phyloP scores from a whole-genome alignment of 805 yeast genomes.

The Saturnispora besseyi region DNA sequence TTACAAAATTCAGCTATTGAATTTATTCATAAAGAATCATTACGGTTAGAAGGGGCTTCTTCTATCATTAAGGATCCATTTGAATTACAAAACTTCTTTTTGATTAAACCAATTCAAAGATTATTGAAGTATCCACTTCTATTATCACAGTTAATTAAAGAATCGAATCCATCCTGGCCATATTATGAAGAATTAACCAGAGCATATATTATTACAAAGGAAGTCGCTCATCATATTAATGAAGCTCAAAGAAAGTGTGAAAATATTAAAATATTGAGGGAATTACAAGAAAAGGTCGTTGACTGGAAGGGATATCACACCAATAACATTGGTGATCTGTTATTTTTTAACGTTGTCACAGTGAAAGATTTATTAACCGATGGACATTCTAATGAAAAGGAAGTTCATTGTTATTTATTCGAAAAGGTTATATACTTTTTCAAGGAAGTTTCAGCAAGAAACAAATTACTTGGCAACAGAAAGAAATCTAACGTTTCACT shows the following conservation, averaged over 20 bases:
- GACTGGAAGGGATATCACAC: slow-evolving; percentile 91
- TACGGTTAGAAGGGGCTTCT: slow-evolving; percentile 46
- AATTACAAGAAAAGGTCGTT: slow-evolving; percentile 61
- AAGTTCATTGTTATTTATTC: slow-evolving; percentile 82
- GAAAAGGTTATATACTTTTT: slow-evolving; percentile 58
- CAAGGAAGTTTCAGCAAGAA: slow-evolving; percentile 47
- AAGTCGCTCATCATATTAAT: slow-evolving; percentile 79
- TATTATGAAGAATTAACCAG: slow-evolving; percentile 56
- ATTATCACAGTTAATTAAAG: slow-evolving; percentile 63
- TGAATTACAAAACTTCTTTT: slow-evolving; percentile 80
- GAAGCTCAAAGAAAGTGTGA: slow-evolving; percentile 92
- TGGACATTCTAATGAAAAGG: slow-evolving; percentile 63
- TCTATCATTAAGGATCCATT: slow-evolving; percentile 70
- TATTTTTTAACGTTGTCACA: slow-evolving; percentile 63
- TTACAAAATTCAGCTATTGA: slow-evolving; percentile 85
- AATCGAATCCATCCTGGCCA: slow-evolving; percentile 44
- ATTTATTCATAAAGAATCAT: slow-evolving; percentile 55
- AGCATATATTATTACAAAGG: slow-evolving; percentile 69
- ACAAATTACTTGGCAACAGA: slow-evolving; percentile 34
- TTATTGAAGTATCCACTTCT: slow-evolving; percentile 91
- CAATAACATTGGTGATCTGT: slow-evolving; percentile 73
- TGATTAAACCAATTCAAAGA: slow-evolving; percentile 92
- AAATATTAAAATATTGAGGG: slow-evolving; percentile 61
- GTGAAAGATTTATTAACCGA: slow-evolving; percentile 47
- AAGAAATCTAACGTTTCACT: slow-evolving; percentile 21